phyloP scores from a whole-genome alignment of 331 rosid genomes.

The Malus hybrid region DNA sequence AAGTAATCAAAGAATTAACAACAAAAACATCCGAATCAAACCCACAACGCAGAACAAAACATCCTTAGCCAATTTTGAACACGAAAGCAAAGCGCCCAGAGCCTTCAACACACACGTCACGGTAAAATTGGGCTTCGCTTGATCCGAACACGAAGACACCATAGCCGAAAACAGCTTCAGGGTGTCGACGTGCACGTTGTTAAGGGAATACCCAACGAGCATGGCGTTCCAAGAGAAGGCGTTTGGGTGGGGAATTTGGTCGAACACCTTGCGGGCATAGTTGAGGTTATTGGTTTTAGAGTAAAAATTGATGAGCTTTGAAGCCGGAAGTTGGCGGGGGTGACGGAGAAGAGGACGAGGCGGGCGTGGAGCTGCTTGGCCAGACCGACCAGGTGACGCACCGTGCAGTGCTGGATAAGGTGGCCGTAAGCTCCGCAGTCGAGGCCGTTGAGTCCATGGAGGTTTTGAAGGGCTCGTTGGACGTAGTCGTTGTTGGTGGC shows the following conservation, averaged over 20 bases:
- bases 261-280: conserved; percentile 66
- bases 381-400: conserved; percentile 42
- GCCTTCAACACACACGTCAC: conserved; percentile 56
- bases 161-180: conserved; percentile 45
- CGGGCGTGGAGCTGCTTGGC: conserved; percentile 80
- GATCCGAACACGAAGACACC: conserved; percentile 8
- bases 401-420: conserved; percentile 55
- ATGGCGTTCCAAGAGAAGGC: conserved; percentile 73
- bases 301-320: conserved; percentile 57
- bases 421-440: conserved; percentile 54
- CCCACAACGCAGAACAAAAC: conserved; percentile 37
- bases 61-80: conserved; percentile 25
- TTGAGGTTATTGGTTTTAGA: conserved; percentile 29
- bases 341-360: conserved; percentile 51
- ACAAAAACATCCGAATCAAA: conserved; percentile 55
- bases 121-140: too few species aligned
- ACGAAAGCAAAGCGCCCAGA: conserved; percentile 24
- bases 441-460: conserved; percentile 20
- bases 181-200: conserved; percentile 35
- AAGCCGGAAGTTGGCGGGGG: conserved; percentile 74
- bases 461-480: conserved; percentile 20
- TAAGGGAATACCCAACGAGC: conserved; percentile 53
- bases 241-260: conserved; percentile 37
- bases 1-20: conserved; percentile 55
- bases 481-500: conserved; percentile 11